Evolutionary conservation across 2,329 filamentous ascomycete genomes (phyloP).

Genomic region (Stromatinia cepivora): DNA sequence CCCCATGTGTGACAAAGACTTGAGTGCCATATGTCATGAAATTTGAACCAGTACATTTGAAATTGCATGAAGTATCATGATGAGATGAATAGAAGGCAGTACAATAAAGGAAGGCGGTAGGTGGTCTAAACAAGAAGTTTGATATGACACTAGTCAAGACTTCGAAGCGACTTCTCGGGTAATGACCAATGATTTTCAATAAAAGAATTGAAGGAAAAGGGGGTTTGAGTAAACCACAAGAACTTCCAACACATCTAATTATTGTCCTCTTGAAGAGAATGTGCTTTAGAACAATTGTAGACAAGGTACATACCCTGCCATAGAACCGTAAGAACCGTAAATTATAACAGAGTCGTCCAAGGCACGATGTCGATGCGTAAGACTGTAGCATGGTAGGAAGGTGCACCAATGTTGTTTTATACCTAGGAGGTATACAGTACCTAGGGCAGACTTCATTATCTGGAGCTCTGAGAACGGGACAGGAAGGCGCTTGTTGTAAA

Average conservation of each 20-base stretch:
- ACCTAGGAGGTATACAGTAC: not conserved
- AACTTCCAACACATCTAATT: not conserved
- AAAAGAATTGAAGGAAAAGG: not conserved
- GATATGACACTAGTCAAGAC: not conserved
- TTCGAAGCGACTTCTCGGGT: not conserved
- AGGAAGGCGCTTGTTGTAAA: not conserved
- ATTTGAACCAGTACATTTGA: constrained; percentile 5
- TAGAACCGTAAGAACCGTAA: not conserved
- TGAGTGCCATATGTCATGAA: not conserved
- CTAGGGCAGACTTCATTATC: not conserved
- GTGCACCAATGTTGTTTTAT: not conserved
- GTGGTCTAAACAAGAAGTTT: not conserved
- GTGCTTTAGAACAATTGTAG: not conserved
- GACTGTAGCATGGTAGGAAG: not conserved
- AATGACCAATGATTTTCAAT: not conserved
- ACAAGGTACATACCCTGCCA: not conserved
- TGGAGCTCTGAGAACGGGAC: not conserved
- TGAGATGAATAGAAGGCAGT: not conserved
- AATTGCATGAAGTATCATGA: not conserved
- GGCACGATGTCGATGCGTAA: no score
- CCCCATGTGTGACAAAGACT: not conserved
- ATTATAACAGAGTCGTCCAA: no score
- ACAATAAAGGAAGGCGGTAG: constrained; percentile 6
- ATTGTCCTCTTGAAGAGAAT: not conserved
- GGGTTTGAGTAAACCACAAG: not conserved